Base-by-base conservation (phyloP, 2,329 filamentous ascomycete species). In the Fusarium sp. region DNA sequence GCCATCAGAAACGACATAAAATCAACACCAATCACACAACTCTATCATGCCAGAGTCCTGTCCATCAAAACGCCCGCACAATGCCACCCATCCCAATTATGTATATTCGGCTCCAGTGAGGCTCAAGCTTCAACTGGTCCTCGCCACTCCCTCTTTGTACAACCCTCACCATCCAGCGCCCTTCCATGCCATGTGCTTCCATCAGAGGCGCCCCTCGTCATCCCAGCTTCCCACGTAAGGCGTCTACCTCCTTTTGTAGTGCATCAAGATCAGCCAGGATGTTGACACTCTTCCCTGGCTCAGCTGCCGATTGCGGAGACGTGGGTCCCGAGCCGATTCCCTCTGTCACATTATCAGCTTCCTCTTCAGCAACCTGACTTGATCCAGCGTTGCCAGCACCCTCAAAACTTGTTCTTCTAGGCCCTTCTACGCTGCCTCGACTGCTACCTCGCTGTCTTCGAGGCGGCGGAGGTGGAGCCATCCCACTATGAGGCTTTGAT, bases 211-310 rank as follows among this genome's bases (percentile, higher is more conserved):
- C 34, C 31, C 44, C 43, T 53, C 31, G 13, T 73, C 65, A 74
- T 26, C 58, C 58, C 40, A 75, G 32, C 65, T 75, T 72, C 19
- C 75, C 76, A 48, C 76, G 70, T 40, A 90, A 70, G 5, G 85
- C 89, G 75, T 94, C 90, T 35, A 94, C 90, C 71, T 94, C 91
- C 71, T 84, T 84, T 75, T 92, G 90, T 61, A 94, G 76, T 22
- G 87, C 87, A 42, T 86, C 84, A 52, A 94, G 76, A 72, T 93
- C 90, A 1, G 89, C 89, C 65, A 94, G 75, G 57, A 93, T 91
- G 70, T 91, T 85, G 38, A 78, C 64, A 53, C 79, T 72, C 71
- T 79, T 72, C 67, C 76, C 73, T 15, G 68, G 9, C 48, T 70
- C 63, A 29, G 61, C 32, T 53, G 64, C 55, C 24, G 54, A 52